Conservation (phyloP, 1,284 basidiomycete species). For the Ustilago bromivora region DNA sequence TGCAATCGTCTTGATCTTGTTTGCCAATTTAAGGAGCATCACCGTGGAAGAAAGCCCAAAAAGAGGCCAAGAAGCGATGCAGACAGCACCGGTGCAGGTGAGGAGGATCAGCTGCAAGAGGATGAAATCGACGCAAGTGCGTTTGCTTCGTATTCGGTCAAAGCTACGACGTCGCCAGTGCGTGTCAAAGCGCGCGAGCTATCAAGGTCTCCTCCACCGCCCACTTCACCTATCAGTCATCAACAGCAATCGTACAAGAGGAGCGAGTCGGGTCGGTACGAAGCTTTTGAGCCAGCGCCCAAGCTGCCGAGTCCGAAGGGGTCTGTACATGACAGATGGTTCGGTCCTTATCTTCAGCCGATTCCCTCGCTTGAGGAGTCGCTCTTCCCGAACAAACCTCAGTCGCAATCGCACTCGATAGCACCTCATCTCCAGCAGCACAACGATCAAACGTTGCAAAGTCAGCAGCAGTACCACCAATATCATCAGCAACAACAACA, state of each 20-base stretch:
- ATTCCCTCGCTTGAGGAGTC: slow-evolving; percentile 38
- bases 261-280: slow-evolving; percentile 18
- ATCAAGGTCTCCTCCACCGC: slow-evolving; percentile 25
- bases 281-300: slow-evolving; percentile 24
- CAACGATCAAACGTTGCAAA: slow-evolving; percentile 7
- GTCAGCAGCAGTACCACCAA: not conserved
- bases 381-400: slow-evolving; percentile 26
- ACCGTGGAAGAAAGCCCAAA: slow-evolving; percentile 51
- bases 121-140: slow-evolving; percentile 23
- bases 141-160: slow-evolving; percentile 1
- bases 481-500: slow-evolving; percentile 11
- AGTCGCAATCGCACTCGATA: slow-evolving; percentile 12
- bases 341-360: slow-evolving; percentile 45
- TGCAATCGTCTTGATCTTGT: slow-evolving; percentile 51
- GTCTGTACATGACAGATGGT: slow-evolving; percentile 42
- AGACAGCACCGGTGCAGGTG: slow-evolving; percentile 30
- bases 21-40: slow-evolving; percentile 54
- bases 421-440: slow-evolving; percentile 12
- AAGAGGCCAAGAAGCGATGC: slow-evolving; percentile 43
- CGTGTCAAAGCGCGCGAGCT: slow-evolving; percentile 23
- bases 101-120: slow-evolving; percentile 48
- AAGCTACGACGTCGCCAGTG: slow-evolving; percentile 16
- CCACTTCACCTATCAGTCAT: slow-evolving; percentile 15
- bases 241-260: slow-evolving; percentile 18
- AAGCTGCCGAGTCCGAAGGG: slow-evolving; percentile 46